phyloP scores from a whole-genome alignment of 148 eudicot genomes.

The Rhododendron kiyosumense region DNA sequence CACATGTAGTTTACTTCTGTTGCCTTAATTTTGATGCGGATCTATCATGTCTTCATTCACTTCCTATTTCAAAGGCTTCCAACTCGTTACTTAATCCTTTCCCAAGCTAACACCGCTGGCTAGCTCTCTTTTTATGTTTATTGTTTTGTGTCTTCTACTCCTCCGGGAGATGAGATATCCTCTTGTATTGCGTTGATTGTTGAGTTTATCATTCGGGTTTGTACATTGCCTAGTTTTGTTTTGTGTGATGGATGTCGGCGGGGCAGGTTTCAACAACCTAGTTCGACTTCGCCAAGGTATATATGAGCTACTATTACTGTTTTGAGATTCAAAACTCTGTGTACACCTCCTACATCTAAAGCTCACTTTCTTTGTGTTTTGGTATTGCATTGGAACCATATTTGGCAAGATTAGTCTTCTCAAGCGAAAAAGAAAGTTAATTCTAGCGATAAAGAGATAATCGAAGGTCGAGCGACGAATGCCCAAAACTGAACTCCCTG shows the following conservation, averaged over 20 bases:
- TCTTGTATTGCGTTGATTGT: background rate
- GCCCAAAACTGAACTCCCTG: background rate
- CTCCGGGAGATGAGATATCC: background rate
- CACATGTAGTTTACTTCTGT: background rate
- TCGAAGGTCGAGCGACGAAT: background rate
- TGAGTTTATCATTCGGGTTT: background rate
- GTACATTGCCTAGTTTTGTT: background rate
- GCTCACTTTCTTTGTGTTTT: background rate
- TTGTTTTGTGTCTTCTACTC: background rate
- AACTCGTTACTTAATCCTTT: background rate
- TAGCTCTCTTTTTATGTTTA: background rate
- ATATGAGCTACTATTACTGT: background rate
- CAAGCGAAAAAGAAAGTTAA: background rate
- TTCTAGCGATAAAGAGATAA: background rate
- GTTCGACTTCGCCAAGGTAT: background rate
- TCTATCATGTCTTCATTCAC: background rate
- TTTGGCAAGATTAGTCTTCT: background rate
- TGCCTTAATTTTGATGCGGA: background rate
- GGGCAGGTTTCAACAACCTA: background rate
- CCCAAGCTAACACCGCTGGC: background rate
- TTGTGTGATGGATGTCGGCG: background rate
- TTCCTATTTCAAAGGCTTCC: background rate
- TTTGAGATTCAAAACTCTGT: background rate
- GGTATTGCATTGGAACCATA: background rate
- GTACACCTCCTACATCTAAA: background rate